Base-by-base conservation (phyloP, 2,329 filamentous ascomycete species). In the Zymoseptoria passerinii region DNA sequence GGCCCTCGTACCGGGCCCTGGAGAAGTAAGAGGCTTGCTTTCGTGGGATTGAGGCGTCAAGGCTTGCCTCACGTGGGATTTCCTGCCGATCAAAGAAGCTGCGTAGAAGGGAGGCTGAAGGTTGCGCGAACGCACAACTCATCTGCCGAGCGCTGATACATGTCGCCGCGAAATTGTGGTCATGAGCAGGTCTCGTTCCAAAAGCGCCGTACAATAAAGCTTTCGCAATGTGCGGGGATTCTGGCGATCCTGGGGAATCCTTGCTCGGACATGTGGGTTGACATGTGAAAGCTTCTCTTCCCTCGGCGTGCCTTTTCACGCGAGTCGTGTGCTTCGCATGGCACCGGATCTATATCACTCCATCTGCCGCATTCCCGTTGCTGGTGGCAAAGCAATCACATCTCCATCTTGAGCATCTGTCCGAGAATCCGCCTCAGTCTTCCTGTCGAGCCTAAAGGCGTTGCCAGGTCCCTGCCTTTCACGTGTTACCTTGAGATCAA, bases 401-500 rank as follows among this genome's bases (percentile, higher is more conserved):
- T 44, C 35, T 44, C 35, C 35, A 44, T 44, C 35, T 44, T 44
- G 35, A 44, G 35, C 50, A 52, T 28, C 50, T 23, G 23, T 28
- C 8, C 23, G 9, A 28, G n/a, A 4, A 50, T 9, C 19, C 28
- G 20, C 4, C 29, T 52, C 50, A n/a, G 10, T 4, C 19, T 50
- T 54, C 35, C 19, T 56, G 35, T 28, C 54, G 40, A 23, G 35
- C 54, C 28, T 35, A 23, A 64, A 60, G 2, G 59, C 53, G 28
- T 35, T 61, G 52, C 58, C 61, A n/a, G 62, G 61, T 19, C 59
- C 62, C 29, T 57, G n/a, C 13, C 77, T 71, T 13, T 65, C 71
- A 1, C 78, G 68, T 60, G 80, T 71, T 0, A 83, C 77, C 29
- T 74, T 77, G 8, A 83, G 55, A 28, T 80, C 72, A 62, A 83